Evolutionary conservation across 2,329 filamentous ascomycete genomes (phyloP), one percentile per base, ranked within the genome.

Genomic region (Epichloe uncinata): DNA sequence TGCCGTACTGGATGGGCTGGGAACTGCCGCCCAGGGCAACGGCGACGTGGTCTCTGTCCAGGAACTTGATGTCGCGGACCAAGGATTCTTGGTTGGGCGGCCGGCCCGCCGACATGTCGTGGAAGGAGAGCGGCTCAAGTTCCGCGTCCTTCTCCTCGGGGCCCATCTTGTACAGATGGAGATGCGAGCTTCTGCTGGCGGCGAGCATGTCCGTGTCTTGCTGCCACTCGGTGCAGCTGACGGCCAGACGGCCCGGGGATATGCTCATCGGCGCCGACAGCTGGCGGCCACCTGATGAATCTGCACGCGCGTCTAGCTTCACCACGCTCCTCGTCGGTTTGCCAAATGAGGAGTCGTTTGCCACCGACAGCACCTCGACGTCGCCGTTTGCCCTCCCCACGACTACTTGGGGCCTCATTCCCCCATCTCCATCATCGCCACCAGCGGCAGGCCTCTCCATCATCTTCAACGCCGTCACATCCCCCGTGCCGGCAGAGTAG

Each of bases 311-410:
- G 11, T 56, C 52, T 11, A 53, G 50, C 30, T 55, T 51, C 1
- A 52, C 49, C 18, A 59, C 59, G 46, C 53, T 57, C 48, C 52
- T 56, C 55, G 57, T 49, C 16, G 60, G 60, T 49, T 54, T 59
- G 34, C 51, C 53, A 42, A 62, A 65, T 1, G 53, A 48, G 41
- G 55, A 62, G 35, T 64, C 60, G 0, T 63, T 57, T 22, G 63
- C 63, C 7, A 64, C 64, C 3, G 70, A 71, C 6, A 75, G 53
- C 2, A 78, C 56, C 7, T 69, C 62, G 5, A 79, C 57, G 16
- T 72, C 63, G 1, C 76, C 75, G 53, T 72, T 75, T 1, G 74
- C 72, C 35, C 75, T 66, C 4, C 74, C 75, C 0, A 72, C 68
- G 2, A 77, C 55, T 1, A 75, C 55, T 2, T 67, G 63, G 15